Percentiles rank a stretch among this genome's conserved stretches.
phyloP scores from a whole-genome alignment of 176 grass and related monocot genomes.

The Pharus latifolius region DNA sequence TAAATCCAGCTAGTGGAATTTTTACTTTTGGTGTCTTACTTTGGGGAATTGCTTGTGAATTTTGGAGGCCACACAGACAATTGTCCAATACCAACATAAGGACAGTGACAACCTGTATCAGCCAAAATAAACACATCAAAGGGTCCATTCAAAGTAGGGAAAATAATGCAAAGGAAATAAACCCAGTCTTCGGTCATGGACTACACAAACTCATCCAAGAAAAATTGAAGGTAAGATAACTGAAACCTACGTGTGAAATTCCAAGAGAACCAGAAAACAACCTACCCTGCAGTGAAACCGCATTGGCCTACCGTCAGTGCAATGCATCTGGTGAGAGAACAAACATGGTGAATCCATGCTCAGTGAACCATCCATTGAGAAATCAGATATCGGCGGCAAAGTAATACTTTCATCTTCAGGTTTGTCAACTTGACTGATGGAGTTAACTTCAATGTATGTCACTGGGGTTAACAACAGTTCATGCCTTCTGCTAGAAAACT shows the following conservation, averaged over 20 bases:
- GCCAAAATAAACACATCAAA: neutral
- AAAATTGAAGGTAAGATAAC: neutral
- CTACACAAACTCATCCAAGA: neutral
- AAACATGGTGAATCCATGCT: conserved; percentile 12
- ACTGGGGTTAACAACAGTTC: conserved; percentile 50
- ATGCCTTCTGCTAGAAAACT: conserved; percentile 26
- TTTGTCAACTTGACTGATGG: conserved; percentile 35
- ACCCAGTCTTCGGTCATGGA: neutral
- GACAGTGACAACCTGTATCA: conserved; percentile 48
- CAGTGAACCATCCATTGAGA: conserved; percentile 12
- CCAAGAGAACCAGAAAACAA: conserved; percentile 17
- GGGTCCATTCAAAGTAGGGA: neutral
- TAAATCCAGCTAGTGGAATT: conserved; percentile 58
- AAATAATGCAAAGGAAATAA: neutral
- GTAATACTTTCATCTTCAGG: conserved; percentile 15
- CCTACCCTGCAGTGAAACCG: conserved; percentile 64
- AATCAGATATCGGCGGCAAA: conserved; percentile 19
- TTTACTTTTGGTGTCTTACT: conserved; percentile 27
- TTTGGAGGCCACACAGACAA: conserved; percentile 8
- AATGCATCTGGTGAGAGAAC: conserved; percentile 31
- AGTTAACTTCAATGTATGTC: conserved; percentile 79
- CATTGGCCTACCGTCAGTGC: conserved; percentile 15
- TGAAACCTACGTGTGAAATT: conserved; percentile 7
- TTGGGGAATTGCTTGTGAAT: neutral
- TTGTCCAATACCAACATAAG: conserved; percentile 51